A percentile compares a stretch with the other conserved stretches of the same genome.
phyloP scores from a whole-genome alignment of 1,284 basidiomycete species.

The Rhodotorula sp. region DNA sequence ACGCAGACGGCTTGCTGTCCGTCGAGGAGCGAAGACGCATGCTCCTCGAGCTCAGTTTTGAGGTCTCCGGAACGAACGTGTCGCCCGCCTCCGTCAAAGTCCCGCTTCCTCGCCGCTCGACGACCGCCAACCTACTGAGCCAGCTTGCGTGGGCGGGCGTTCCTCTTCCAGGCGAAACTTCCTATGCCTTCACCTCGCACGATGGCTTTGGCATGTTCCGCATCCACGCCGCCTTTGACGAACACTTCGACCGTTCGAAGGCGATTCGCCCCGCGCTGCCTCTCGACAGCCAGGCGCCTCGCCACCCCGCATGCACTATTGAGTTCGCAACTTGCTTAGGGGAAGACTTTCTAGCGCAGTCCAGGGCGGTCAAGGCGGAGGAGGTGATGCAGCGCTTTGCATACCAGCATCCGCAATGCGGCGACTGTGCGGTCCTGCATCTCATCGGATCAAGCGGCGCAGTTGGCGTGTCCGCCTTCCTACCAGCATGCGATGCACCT shows the following conservation, averaged over 20 bases:
- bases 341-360: conserved; percentile 5
- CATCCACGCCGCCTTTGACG: no score
- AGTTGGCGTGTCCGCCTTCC: conserved; percentile 47
- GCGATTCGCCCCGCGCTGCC: background rate
- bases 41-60: conserved; percentile 10
- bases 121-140: background rate
- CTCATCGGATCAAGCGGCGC: conserved; percentile 46
- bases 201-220: conserved; percentile 17
- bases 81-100: background rate
- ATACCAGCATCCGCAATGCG: conserved; percentile 42
- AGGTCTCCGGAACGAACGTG: background rate
- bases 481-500: conserved; percentile 39
- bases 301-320: conserved; percentile 12
- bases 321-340: conserved; percentile 25
- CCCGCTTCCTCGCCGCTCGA: background rate
- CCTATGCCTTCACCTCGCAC: conserved; percentile 11
- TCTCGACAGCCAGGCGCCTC: background rate
- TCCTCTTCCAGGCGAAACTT: background rate
- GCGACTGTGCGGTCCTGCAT: conserved; percentile 50
- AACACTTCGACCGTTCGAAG: no score
- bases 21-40: conserved; percentile 6
- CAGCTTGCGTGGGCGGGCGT: background rate
- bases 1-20: conserved; percentile 23
- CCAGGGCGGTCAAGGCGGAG: background rate
- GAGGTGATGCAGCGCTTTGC: conserved; percentile 44